Evolutionary conservation across 768 basidiomycete species (phyloP), one percentile per base, ranked within the genome.

Genomic region (Hirschioporus abietinus): DNA sequence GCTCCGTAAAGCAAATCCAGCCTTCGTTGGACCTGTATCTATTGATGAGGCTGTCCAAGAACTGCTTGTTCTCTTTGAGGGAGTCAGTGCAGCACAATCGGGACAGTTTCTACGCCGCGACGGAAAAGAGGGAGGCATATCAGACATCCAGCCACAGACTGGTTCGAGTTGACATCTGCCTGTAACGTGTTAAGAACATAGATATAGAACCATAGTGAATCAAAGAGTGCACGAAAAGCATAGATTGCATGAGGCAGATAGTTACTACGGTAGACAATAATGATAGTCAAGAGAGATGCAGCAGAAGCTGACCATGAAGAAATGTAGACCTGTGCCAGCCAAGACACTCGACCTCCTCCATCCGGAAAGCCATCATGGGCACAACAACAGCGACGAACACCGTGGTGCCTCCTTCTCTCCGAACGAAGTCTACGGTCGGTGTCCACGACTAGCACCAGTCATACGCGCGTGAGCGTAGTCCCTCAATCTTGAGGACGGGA

Each of bases 401-500:
- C 42, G 20, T 52, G 42, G 42, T 52, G 20, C 42, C 42, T 52
- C 42, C 42, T 52, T 52, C 42, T 52, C 42, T 52, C 42, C 12
- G 3, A 20, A 52, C 42, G 42, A 52, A 1, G 42, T 52, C 42
- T 5, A 52, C 42, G 42, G 20, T 52, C 42, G 20, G 42, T 15
- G 42, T 52, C 42, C 1, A 52, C 15, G 20, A 52, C 42, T 52
- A 15, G 42, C 20, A 52, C 5, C 4, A 52, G 42, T 20, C 42
- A 52, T 52, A 52, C 42, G 42, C 42, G 42, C 42, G 42, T 52
- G 42, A 52, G 42, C 42, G 42, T 52, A 52, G 42, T 52, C 42
- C 42, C 4, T 72, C 66, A 63, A 23, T 73, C 67, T 73, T 62
- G 72, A 69, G 69, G 71, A 73, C 72, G 72, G 72, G 42, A 52